phyloP scores from a whole-genome alignment of 331 rosid species.

The Quercus phellos region DNA sequence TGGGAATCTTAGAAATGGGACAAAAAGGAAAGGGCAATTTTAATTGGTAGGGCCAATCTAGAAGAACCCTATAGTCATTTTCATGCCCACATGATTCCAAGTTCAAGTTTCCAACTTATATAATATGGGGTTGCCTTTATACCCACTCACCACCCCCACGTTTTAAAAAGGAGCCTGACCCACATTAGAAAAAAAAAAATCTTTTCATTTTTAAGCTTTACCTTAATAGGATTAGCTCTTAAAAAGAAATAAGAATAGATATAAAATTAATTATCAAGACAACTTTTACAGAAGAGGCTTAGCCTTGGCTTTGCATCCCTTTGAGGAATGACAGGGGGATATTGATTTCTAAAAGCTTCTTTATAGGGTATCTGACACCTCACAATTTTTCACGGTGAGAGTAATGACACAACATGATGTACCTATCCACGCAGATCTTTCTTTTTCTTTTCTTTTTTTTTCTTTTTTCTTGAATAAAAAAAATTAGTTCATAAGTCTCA shows the following conservation, averaged over 20 bases:
- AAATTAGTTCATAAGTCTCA: too few relatives aligned
- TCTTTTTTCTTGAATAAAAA: too few relatives aligned
- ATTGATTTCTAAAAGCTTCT: neutral
- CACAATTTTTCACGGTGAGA: neutral
- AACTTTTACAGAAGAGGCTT: constrained; percentile 10
- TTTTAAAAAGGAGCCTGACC: constrained; percentile 30
- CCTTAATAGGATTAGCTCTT: neutral
- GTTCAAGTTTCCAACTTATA: constrained; percentile 24
- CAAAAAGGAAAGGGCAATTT: constrained; percentile 15
- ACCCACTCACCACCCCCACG: constrained; percentile 60
- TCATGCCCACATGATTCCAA: constrained; percentile 44
- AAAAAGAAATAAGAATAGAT: neutral
- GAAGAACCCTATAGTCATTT: constrained; percentile 23
- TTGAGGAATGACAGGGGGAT: neutral
- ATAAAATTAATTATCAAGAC: neutral
- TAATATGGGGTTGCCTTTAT: constrained; percentile 47
- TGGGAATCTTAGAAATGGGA: constrained; percentile 48
- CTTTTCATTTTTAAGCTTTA: constrained; percentile 22
- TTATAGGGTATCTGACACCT: neutral
- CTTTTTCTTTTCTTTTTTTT: too few relatives aligned
- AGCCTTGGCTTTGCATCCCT: neutral
- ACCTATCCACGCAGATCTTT: too few relatives aligned
- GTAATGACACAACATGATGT: too few relatives aligned
- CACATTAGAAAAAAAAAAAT: neutral
- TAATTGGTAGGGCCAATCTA: constrained; percentile 22